A percentile compares a stretch with the other conserved stretches of the same genome.
phyloP scores from a whole-genome alignment of 1,139 yeast species.

The Arxiozyma telluris region DNA sequence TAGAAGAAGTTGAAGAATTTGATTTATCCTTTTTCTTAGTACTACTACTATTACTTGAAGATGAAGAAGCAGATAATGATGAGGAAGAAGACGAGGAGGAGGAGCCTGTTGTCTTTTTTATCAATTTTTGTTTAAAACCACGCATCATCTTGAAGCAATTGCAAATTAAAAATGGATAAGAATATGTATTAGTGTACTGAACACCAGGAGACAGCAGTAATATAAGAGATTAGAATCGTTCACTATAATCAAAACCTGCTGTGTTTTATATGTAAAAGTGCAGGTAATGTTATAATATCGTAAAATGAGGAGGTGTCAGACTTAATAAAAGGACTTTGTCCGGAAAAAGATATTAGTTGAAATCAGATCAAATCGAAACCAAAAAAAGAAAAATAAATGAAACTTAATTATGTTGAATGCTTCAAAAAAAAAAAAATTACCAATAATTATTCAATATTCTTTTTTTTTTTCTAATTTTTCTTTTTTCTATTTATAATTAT shows the following conservation, averaged over 20 bases:
- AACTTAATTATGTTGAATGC: neutral
- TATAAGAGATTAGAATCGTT: too few species aligned
- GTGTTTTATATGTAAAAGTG: neutral
- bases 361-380: neutral
- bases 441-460: too few species aligned
- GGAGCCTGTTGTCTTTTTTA: conserved; percentile 29
- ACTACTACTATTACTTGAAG: conserved; percentile 21
- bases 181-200: neutral
- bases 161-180: neutral
- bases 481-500: too few species aligned
- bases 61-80: conserved; percentile 6
- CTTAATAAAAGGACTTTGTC: neutral
- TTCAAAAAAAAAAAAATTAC: too few species aligned
- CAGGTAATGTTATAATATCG: neutral
- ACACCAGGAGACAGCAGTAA: neutral
- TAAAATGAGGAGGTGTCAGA: neutral
- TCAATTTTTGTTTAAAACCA: conserved; percentile 37
- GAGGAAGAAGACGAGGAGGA: conserved; percentile 20
- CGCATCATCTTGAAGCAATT: conserved; percentile 35
- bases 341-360: neutral
- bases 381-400: too few species aligned
- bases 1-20: neutral
- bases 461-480: too few species aligned
- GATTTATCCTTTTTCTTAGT: conserved; percentile 21
- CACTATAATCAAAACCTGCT: too few species aligned